Evolutionary conservation across 2,329 filamentous ascomycete species (phyloP).

Genomic region (Hypoxylon sp.): DNA sequence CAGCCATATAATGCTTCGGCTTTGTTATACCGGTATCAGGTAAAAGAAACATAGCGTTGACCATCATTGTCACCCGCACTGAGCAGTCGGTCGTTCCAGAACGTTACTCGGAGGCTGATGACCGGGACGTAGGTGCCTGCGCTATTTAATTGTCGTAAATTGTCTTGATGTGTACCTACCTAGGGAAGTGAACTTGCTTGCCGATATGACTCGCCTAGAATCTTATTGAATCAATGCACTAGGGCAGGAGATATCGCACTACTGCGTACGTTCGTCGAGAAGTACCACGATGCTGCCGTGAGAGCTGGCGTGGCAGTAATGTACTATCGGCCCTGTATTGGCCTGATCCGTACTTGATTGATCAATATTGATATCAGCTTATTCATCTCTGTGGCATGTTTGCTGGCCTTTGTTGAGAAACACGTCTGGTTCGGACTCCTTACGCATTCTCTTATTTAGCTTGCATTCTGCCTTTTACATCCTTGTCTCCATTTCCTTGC

Average conservation of each 20-base stretch:
- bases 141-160: background rate
- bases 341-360: background rate
- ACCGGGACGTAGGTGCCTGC: no score
- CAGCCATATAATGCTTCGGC: background rate
- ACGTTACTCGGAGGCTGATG: no score
- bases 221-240: background rate
- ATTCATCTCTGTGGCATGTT: constrained; percentile 42
- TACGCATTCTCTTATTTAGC: no score
- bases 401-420: constrained; percentile 30
- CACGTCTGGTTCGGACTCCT: no score
- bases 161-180: no score
- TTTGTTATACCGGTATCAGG: background rate
- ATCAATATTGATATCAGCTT: constrained; percentile 28
- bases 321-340: constrained; percentile 5
- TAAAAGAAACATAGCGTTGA: background rate
- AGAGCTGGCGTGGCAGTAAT: constrained; percentile 39
- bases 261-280: constrained; percentile 33
- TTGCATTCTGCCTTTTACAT: no score
- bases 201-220: background rate
- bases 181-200: constrained; percentile 22
- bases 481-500: no score
- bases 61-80: no score
- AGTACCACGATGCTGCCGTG: constrained; percentile 44
- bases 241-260: constrained; percentile 29
- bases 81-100: no score